Percentiles rank a stretch among this genome's conserved stretches.
Evolutionary conservation across 805 yeast species (phyloP).

Genomic region (Wickerhamiella alocasiicola): DNA sequence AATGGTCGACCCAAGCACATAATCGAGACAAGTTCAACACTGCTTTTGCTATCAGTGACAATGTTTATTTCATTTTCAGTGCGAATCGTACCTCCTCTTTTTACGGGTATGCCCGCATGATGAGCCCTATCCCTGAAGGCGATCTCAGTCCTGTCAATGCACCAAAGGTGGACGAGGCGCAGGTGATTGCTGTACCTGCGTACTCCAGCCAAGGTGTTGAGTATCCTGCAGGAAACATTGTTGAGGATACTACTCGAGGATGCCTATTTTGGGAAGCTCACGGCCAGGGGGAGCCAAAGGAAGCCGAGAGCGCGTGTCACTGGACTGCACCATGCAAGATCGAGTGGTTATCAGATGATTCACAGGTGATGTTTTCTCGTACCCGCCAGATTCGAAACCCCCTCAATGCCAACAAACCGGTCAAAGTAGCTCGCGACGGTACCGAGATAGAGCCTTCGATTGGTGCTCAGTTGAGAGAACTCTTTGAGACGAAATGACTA

Average conservation of each 20-base stretch:
- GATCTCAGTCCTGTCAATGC: constrained; percentile 7
- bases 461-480: constrained; percentile 23
- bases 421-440: constrained; percentile 34
- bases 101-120: constrained; percentile 32
- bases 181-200: constrained; percentile 6
- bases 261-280: constrained; percentile 31
- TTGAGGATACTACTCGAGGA: constrained; percentile 28
- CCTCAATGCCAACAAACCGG: constrained; percentile 29
- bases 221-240: constrained; percentile 26
- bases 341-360: constrained; percentile 25
- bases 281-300: constrained; percentile 18
- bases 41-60: constrained; percentile 26
- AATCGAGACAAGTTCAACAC: constrained; percentile 29
- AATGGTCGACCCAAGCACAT: constrained; percentile 33
- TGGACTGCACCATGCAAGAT: constrained; percentile 31
- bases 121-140: constrained; percentile 19
- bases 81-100: constrained; percentile 32
- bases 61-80: constrained; percentile 31
- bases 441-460: constrained; percentile 31
- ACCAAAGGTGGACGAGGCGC: constrained; percentile 3
- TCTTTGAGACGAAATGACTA: too few relatives aligned
- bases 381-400: constrained; percentile 28
- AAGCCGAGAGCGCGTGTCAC: constrained; percentile 17
- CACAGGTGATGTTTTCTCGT: constrained; percentile 25
- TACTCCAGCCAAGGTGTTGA: constrained; percentile 12